phyloP scores from a whole-genome alignment of 257 asterid species.

The Hygrophila difformis region DNA sequence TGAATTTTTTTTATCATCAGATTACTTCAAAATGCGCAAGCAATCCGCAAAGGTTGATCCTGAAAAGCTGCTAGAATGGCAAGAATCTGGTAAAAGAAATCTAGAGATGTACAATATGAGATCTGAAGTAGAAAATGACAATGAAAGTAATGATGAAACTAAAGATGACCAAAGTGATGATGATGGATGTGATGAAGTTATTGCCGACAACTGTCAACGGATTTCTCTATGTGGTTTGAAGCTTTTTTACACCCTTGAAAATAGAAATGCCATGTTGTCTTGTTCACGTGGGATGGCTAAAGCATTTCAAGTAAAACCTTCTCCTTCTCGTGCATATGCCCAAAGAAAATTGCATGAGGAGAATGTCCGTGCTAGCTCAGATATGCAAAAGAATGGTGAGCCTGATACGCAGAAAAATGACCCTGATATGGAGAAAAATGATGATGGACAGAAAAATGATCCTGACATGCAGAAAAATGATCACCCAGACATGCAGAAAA shows the following conservation, averaged over 20 bases:
- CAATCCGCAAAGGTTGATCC: constrained; percentile 98
- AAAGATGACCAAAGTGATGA: constrained; percentile 92
- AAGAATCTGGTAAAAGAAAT: constrained; percentile 87
- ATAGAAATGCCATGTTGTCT: constrained; percentile 98
- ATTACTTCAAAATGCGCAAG: constrained; percentile 79
- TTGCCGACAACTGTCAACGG: constrained; percentile 96
- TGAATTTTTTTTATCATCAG: constrained; percentile 86
- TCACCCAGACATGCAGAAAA: too few species aligned
- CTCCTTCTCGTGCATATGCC: constrained; percentile 95
- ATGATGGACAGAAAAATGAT: too few species aligned
- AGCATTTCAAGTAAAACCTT: constrained; percentile 92
- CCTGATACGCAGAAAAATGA: not conserved
- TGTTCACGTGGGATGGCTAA: constrained; percentile 94
- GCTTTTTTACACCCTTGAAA: constrained; percentile 94
- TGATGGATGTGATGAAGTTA: constrained; percentile 86
- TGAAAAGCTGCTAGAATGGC: constrained; percentile 82
- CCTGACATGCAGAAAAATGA: too few species aligned
- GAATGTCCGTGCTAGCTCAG: constrained; percentile 44
- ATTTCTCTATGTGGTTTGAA: constrained; percentile 85
- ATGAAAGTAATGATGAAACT: constrained; percentile 86
- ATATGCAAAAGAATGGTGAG: constrained; percentile 46
- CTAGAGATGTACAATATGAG: constrained; percentile 84
- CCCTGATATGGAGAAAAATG: constrained; percentile 27
- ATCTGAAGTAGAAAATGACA: constrained; percentile 92
- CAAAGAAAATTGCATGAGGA: constrained; percentile 86